These are phyloP conservation scores for Laguncularia racemosa DNA, from an alignment of 345 rosid species.

Conservation along the genomic window DNA sequence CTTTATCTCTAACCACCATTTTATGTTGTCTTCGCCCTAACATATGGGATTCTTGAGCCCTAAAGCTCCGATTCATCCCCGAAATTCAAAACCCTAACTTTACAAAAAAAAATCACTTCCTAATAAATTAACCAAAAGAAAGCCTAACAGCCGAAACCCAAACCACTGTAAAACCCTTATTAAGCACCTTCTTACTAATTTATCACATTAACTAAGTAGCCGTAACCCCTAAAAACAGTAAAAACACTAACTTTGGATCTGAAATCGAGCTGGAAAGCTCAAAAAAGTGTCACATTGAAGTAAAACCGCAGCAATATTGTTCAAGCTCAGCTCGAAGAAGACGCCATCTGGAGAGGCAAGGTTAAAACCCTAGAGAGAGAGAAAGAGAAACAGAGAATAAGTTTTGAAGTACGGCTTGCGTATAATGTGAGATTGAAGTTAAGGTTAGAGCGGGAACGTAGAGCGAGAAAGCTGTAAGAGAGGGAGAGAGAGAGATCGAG, in stretches of 20 bases:
- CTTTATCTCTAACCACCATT: conserved; percentile 70
- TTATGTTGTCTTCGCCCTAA: conserved; percentile 77
- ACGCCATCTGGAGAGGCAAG: conserved; percentile 17
- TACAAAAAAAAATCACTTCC: not conserved
- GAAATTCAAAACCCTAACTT: conserved; percentile 7
- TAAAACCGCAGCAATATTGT: conserved; percentile 12
- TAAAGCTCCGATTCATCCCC: conserved; percentile 90
- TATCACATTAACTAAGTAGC: conserved; percentile 3
- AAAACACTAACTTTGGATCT: conserved; percentile 12
- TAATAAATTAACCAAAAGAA: not conserved
- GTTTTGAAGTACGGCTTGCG: not conserved
- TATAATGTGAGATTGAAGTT: conserved; percentile 1
- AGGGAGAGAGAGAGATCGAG: not conserved
- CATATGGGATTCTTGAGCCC: conserved; percentile 71
- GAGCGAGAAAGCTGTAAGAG: conserved; percentile 2
- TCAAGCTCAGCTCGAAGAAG: conserved; percentile 14
- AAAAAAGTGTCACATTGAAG: conserved; percentile 6
- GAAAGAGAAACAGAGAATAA: not conserved
- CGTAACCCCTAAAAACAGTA: conserved; percentile 7
- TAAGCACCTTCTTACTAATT: conserved; percentile 3
- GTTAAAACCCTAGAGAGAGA: conserved; percentile 16
- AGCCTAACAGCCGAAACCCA: not conserved
- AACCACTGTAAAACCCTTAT: conserved; percentile 15
- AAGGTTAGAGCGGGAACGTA: not conserved
- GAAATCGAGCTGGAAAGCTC: conserved; percentile 16